A percentile compares a stretch with the other conserved stretches of the same genome.
Evolutionary conservation across 169 alveolate species (phyloP).

Genomic region (Theileria orientalis): DNA sequence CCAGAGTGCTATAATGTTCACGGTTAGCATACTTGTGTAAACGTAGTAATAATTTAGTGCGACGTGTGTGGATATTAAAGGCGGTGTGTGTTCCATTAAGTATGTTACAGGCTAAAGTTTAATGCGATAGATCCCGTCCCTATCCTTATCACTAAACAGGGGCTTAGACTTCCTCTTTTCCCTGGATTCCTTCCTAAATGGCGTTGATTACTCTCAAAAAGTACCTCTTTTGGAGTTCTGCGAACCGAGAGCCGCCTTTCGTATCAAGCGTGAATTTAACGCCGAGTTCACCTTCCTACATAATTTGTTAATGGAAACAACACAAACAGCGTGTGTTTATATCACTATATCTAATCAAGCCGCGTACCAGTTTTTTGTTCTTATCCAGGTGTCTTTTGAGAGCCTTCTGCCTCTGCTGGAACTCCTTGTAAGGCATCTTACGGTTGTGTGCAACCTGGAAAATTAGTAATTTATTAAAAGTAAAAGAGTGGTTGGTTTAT

Average conservation of each 20-base stretch:
- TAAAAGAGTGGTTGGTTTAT: background rate
- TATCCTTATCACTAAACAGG: slow-evolving; percentile 26
- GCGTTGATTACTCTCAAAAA: background rate
- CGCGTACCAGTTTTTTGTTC: slow-evolving; percentile 62
- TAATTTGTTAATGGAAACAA: too few relatives aligned
- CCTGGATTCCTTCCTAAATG: slow-evolving; percentile 30
- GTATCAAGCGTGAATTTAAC: slow-evolving; percentile 47
- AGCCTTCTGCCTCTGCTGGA: slow-evolving; percentile 61
- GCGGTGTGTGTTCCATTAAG: background rate
- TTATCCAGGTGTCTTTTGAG: slow-evolving; percentile 64
- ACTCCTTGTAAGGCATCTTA: slow-evolving; percentile 74
- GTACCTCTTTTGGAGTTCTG: slow-evolving; percentile 55
- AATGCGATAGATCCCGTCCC: slow-evolving; percentile 17
- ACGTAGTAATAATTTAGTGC: too few relatives aligned
- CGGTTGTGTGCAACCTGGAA: slow-evolving; percentile 54
- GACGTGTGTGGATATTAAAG: too few relatives aligned
- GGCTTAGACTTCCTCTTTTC: slow-evolving; percentile 34
- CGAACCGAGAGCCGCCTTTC: slow-evolving; percentile 55
- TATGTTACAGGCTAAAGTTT: background rate
- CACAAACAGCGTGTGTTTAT: too few relatives aligned
- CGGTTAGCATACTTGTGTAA: too few relatives aligned
- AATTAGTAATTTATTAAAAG: background rate
- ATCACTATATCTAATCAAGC: too few relatives aligned
- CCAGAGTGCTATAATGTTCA: too few relatives aligned
- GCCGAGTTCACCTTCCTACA: slow-evolving; percentile 62